Evolutionary conservation across 768 basidiomycete species (phyloP).

Genomic region (Cyclocybe aegerita): DNA sequence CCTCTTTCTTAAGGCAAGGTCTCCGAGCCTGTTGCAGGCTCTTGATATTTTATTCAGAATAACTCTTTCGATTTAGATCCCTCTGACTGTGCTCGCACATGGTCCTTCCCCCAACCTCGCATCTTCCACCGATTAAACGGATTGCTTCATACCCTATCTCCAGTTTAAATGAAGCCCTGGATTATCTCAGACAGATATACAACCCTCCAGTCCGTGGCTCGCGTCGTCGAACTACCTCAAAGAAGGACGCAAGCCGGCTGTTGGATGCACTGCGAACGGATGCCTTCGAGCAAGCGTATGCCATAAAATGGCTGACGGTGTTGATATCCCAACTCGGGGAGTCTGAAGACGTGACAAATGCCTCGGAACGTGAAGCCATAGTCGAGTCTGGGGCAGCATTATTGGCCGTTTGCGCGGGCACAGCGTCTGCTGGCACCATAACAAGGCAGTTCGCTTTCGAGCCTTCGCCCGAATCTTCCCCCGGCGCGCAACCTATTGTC

Average conservation of each 20-base stretch:
- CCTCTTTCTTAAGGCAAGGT: too few species aligned
- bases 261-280: slow-evolving; percentile 47
- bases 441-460: slow-evolving; percentile 52
- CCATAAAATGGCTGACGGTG: slow-evolving; percentile 73
- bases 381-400: slow-evolving; percentile 57
- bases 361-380: slow-evolving; percentile 30
- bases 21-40: too few species aligned
- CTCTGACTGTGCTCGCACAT: neutral
- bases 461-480: slow-evolving; percentile 9
- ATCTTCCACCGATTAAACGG: slow-evolving; percentile 52
- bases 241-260: neutral
- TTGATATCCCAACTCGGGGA: slow-evolving; percentile 46
- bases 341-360: slow-evolving; percentile 14
- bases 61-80: neutral
- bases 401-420: slow-evolving; percentile 63
- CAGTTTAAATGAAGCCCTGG: slow-evolving; percentile 42
- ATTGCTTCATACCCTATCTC: slow-evolving; percentile 34
- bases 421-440: slow-evolving; percentile 60
- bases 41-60: too few species aligned
- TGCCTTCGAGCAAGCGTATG: slow-evolving; percentile 66
- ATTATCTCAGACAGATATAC: slow-evolving; percentile 55
- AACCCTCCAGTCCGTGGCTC: slow-evolving; percentile 64
- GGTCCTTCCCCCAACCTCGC: slow-evolving; percentile 45
- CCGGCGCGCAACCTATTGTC: slow-evolving; percentile 17
- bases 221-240: slow-evolving; percentile 30